These are phyloP conservation scores for Aureobasidium sp. DNA, from an alignment of 2,329 filamentous ascomycete species.

Conservation along the genomic window DNA sequence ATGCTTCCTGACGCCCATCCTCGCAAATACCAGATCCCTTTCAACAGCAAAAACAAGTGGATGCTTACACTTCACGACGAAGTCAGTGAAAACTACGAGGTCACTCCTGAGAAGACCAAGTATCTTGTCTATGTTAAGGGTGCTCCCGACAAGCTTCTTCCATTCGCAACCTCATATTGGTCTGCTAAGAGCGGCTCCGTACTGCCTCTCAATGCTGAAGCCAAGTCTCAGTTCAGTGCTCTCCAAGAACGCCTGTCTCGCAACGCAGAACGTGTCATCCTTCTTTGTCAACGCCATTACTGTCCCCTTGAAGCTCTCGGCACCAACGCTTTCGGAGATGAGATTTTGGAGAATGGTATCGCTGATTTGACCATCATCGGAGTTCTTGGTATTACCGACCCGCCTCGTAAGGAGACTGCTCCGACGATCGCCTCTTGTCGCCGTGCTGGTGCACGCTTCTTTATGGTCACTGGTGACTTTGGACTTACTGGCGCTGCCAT, in stretches of 20 bases:
- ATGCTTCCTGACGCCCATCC: slow-evolving; percentile 14
- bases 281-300: slow-evolving; percentile 34
- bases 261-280: slow-evolving; percentile 37
- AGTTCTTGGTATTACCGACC: slow-evolving; percentile 41
- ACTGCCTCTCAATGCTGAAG: slow-evolving; percentile 28
- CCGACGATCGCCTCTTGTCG: slow-evolving; percentile 29
- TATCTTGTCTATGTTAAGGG: slow-evolving; percentile 22
- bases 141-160: slow-evolving; percentile 21
- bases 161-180: slow-evolving; percentile 21
- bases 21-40: slow-evolving; percentile 36
- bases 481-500: slow-evolving; percentile 33
- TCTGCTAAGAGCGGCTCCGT: slow-evolving; percentile 23
- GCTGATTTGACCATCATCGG: slow-evolving; percentile 41
- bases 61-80: slow-evolving; percentile 33
- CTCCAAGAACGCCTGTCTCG: slow-evolving; percentile 35
- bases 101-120: slow-evolving; percentile 14
- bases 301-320: slow-evolving; percentile 22
- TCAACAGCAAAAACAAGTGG: slow-evolving; percentile 45
- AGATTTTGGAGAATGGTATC: slow-evolving; percentile 34
- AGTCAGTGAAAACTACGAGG: background rate
- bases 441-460: slow-evolving; percentile 31
- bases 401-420: slow-evolving; percentile 30
- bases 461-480: slow-evolving; percentile 38
- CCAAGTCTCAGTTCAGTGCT: slow-evolving; percentile 27
- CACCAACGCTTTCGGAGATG: slow-evolving; percentile 44